Percentiles rank a stretch among this genome's conserved stretches.
Conservation (phyloP, 176 grass and related monocot genomes). For the Zea luxurians region DNA sequence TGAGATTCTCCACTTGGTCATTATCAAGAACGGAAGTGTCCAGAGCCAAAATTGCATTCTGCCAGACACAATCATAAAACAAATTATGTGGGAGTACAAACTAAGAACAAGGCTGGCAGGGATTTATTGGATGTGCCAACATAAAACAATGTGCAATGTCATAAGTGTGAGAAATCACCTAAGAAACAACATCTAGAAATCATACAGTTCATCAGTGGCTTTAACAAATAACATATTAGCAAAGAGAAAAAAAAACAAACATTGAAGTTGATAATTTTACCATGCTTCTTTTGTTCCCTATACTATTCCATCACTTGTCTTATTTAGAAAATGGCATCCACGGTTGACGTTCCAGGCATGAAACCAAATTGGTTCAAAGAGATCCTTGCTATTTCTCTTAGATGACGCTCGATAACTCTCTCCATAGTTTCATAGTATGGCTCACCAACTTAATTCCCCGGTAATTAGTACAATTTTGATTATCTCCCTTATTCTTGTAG, state of each 20-base stretch:
- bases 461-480: too few species aligned
- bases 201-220: constrained; percentile 26
- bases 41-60: constrained; percentile 87
- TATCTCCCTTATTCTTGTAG: too few species aligned
- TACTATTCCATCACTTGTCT: too few species aligned
- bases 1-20: constrained; percentile 98
- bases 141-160: background rate
- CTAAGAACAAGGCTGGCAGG: background rate
- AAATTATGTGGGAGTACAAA: constrained; percentile 26
- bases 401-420: too few species aligned
- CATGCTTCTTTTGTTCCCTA: background rate
- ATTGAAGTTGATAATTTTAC: background rate
- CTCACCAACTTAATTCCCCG: too few species aligned
- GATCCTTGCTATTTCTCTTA: too few species aligned
- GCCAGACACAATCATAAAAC: constrained; percentile 36
- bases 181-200: constrained; percentile 41
- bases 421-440: too few species aligned
- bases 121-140: constrained; percentile 7
- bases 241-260: background rate
- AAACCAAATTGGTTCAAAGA: too few species aligned
- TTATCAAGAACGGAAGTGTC: constrained; percentile 85
- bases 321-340: too few species aligned
- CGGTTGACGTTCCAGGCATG: too few species aligned
- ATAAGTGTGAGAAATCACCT: constrained; percentile 23
- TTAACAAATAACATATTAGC: background rate